Evolutionary conservation across 352 stramenopile species (phyloP), one percentile per base, ranked within the genome.

Genomic region (Phytophthora lateralis): DNA sequence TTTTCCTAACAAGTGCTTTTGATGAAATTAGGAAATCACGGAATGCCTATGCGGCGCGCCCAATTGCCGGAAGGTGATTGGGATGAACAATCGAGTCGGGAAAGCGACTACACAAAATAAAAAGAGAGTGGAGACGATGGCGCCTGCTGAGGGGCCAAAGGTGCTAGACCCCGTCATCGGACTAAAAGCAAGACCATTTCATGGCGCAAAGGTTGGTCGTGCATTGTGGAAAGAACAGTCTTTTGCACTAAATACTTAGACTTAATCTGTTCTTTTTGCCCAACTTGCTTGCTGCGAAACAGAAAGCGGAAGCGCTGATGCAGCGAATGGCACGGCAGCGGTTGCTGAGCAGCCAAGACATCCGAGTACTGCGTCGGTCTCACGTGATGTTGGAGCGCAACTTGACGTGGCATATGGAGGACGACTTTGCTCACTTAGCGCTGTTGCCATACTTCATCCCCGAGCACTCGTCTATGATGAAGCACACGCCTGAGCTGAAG

Each of bases 61-160:
- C 1, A 86, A 89, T 50, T 93, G 84, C 55, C 82, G 84, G n/a
- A 78, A 85, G 15, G 75, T 85, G 34, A 90, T 93, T 18, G 82
- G 82, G 21, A 75, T 76, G 53, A 93, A 93, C 62, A 93, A 90
- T 56, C 71, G 68, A 30, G 65, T 60, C 9, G 37, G 35, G 6
- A 89, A 85, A 41, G 47, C 37, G 37, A 63, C 46, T 15, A 39
- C 42, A 1, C 51, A 54, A 14, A 75, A 72, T 30, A 76, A 72
- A 27, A 76, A 59, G 11, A 62, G 48, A 27, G n/a, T 26, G 29
- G 49, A 65, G 15, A 37, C 17, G 18, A 35, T 21, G 39, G 43
- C 51, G 7, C 37, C 44, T 51, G 27, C 7, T 14, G 26, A 46
- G 18, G 35, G 49, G 9, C 52, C 66, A 2, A 82, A 80, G 48